Base-by-base conservation (phyloP, 2,329 filamentous ascomycete genomes). In the Paecilomyces fulvus region DNA sequence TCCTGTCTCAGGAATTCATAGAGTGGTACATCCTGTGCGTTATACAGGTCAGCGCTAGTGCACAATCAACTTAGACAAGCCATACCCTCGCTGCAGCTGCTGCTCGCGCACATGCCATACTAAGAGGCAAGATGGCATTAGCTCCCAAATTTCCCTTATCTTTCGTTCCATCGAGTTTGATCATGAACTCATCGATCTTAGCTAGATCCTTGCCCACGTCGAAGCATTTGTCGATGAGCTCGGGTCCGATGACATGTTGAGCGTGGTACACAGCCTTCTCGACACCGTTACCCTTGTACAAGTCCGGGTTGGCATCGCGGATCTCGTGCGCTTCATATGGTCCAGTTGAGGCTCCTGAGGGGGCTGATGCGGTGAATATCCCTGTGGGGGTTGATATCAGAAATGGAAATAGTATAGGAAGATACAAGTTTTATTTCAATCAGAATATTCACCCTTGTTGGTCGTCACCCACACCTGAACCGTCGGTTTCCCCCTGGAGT, bases 61-160 rank as follows among this genome's bases (percentile, higher is more conserved):
- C 7, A 3, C 10, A 7, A 43, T 28, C 30, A 11, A 30, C 21
- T 30, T 14, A 10, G 11, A 46, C 7, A n/a, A 11, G 20, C 59
- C 59, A 11, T 58, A 73, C 70, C 73, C 79, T 77, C 70, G 78
- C 77, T 54, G 79, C 80, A 57, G 80, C 80, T 10, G 78, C 80
- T 58, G 80, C 80, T 70, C 82, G 80, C 58, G 80, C 80, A 57
- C 82, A 77, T 52, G 81, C 81, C 78, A 83, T 82, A 69, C 77
- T 80, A 61, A 83, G 79, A 72, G 80, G 81, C 54, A 84, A 76
- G 63, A 83, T 83, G 61, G 81, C 81, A 68, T 84, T 84, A 61
- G 81, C 81, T 62, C 81, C 81, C 46, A 84, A 73, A 62, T 78
- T 79, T 62, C 75, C 78, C 79, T 84, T 84, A 75, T 83, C 82